phyloP scores from a whole-genome alignment of 2,329 filamentous ascomycete genomes.

The Xylaria sp. region DNA sequence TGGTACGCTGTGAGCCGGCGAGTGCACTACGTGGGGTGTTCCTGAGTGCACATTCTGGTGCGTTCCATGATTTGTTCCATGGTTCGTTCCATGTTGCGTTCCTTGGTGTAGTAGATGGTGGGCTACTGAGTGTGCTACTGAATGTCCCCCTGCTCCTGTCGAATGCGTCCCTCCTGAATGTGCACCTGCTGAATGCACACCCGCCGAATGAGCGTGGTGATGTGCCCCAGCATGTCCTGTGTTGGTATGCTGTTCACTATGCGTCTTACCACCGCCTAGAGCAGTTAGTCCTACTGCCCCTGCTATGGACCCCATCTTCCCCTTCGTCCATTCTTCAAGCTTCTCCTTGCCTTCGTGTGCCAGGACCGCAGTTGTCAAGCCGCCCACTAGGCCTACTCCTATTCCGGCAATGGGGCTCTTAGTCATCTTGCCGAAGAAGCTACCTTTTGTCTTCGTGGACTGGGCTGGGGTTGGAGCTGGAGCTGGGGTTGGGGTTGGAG shows the following conservation, averaged over 20 bases:
- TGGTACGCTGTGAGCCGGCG: slow-evolving; percentile 1
- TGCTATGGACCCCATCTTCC: slow-evolving; percentile 33
- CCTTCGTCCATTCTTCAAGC: slow-evolving; percentile 35
- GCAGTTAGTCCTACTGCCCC: slow-evolving; percentile 18
- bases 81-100: background rate
- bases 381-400: slow-evolving; percentile 28
- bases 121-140: background rate
- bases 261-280: slow-evolving; percentile 8
- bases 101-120: slow-evolving; percentile 6
- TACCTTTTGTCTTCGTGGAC: slow-evolving; percentile 23
- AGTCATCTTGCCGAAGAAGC: slow-evolving; percentile 35
- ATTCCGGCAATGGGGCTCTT: slow-evolving; percentile 25
- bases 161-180: slow-evolving; percentile 5
- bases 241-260: slow-evolving; percentile 11
- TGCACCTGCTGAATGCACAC: background rate
- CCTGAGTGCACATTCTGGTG: background rate
- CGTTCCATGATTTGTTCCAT: background rate
- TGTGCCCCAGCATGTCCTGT: slow-evolving; percentile 14
- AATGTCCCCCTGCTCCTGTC: background rate
- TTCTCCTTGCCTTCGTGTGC: slow-evolving; percentile 35
- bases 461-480: background rate
- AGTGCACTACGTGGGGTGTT: slow-evolving; percentile 2
- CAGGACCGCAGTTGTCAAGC: slow-evolving; percentile 23
- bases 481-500: background rate
- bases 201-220: slow-evolving; percentile 6